Conservation (phyloP, 73 alveolate species). For the Tetrahymena borealis region DNA sequence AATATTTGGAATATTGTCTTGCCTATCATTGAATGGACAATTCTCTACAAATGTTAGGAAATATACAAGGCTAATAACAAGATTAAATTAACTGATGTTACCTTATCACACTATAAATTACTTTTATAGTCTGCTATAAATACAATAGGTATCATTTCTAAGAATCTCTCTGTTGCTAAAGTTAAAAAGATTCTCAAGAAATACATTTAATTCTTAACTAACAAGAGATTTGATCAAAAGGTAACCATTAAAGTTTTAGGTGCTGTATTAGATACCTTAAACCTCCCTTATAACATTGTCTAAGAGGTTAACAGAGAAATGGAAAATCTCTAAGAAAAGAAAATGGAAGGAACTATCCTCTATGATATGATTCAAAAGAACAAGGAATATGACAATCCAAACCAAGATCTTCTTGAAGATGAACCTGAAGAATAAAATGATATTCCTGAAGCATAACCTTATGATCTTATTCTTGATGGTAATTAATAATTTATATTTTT, state of each 20-base stretch:
- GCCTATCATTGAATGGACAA: background rate
- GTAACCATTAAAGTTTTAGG: background rate
- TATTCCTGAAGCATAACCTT: background rate
- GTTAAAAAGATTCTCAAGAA: background rate
- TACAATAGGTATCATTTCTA: background rate
- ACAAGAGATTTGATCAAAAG: background rate
- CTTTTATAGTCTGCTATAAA: background rate
- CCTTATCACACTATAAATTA: background rate
- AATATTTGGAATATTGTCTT: background rate
- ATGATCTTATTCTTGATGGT: background rate
- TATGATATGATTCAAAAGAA: background rate
- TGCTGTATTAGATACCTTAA: background rate
- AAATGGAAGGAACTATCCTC: background rate
- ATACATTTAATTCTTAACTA: background rate
- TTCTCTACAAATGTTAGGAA: background rate
- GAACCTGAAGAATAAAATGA: background rate
- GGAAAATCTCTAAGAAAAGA: background rate
- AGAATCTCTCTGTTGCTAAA: background rate
- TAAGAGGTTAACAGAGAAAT: background rate
- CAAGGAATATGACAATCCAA: background rate
- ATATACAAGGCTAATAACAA: background rate
- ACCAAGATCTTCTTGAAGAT: background rate
- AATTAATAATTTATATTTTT: too few relatives aligned
- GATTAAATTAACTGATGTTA: background rate
- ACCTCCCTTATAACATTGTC: background rate